Conservation (phyloP, 176 grass and related monocot species). For the Raddia distichophylla region DNA sequence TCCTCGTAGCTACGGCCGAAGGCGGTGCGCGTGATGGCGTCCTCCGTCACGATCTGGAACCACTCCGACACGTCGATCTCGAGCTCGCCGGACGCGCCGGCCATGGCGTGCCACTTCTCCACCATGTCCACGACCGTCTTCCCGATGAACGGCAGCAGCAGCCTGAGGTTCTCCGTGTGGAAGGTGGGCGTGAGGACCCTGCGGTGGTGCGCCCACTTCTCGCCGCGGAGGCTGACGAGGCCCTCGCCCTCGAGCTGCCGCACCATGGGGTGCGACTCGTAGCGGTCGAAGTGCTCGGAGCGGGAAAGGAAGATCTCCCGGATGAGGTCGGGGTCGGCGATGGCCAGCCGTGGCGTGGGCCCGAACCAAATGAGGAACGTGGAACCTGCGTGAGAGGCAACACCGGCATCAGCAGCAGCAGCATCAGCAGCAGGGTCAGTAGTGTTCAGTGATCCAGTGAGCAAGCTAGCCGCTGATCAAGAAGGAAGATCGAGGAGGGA, state of each 20-base stretch:
- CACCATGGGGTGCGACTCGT: conserved; percentile 93
- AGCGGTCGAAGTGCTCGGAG: conserved; percentile 87
- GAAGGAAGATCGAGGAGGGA: background rate
- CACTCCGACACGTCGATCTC: conserved; percentile 97
- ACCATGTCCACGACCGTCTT: conserved; percentile 79
- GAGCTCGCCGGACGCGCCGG: conserved; percentile 61
- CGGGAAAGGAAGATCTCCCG: conserved; percentile 84
- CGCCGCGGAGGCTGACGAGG: conserved; percentile 86
- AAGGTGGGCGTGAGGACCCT: conserved; percentile 89
- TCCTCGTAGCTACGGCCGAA: conserved; percentile 94
- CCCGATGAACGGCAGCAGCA: conserved; percentile 79
- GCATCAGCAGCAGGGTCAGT: background rate
- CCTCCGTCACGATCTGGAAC: conserved; percentile 96
- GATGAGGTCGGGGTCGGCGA: conserved; percentile 92
- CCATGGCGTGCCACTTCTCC: conserved; percentile 69
- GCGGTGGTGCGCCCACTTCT: conserved; percentile 90
- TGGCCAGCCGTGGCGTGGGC: conserved; percentile 79
- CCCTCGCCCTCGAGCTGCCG: conserved; percentile 98
- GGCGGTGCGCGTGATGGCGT: conserved; percentile 89
- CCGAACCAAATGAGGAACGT: conserved; percentile 96
- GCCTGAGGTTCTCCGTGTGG: conserved; percentile 95
- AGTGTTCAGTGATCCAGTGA: background rate
- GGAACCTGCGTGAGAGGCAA: conserved; percentile 51
- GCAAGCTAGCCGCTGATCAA: background rate
- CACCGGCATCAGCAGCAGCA: no score